Conservation (phyloP, 139 green algal species). For the Chlamydomonas sphaeroides region DNA sequence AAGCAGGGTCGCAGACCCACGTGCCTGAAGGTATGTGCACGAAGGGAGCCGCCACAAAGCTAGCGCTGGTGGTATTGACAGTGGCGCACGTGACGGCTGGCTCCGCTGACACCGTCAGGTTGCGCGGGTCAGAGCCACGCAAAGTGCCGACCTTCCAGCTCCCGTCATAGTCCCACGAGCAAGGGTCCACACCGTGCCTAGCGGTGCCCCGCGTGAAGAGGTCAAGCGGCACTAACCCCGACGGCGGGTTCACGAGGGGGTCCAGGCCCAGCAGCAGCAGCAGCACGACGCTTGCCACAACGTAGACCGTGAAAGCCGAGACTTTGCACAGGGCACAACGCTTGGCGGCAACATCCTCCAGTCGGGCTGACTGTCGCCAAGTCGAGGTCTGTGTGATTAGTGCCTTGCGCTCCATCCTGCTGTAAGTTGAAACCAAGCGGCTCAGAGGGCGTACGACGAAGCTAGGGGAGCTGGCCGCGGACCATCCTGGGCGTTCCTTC, state of each 20-base stretch:
- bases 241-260: conserved; percentile 12
- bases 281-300: not conserved
- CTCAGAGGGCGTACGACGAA: too few species aligned
- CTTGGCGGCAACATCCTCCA: too few species aligned
- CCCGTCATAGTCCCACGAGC: conserved; percentile 30
- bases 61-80: conserved; percentile 9
- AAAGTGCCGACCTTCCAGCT: conserved; percentile 34
- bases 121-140: not conserved
- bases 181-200: conserved; percentile 15
- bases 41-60: conserved; percentile 12
- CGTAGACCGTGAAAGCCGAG: not conserved
- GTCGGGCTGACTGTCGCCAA: too few species aligned
- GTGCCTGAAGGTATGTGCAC: conserved; percentile 7
- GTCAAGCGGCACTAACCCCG: conserved; percentile 4
- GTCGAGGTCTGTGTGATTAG: too few species aligned
- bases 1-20: not conserved
- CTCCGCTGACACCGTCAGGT: not conserved
- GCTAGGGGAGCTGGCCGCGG: too few species aligned
- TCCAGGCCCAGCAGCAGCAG: not conserved
- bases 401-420: too few species aligned
- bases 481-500: too few species aligned
- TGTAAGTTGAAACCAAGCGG: too few species aligned
- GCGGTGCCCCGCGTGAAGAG: not conserved
- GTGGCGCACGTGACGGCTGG: conserved; percentile 6
- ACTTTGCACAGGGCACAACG: too few species aligned